Evolutionary conservation across 2,329 filamentous ascomycete species (phyloP).

Genomic region (Aspergillus sp.): DNA sequence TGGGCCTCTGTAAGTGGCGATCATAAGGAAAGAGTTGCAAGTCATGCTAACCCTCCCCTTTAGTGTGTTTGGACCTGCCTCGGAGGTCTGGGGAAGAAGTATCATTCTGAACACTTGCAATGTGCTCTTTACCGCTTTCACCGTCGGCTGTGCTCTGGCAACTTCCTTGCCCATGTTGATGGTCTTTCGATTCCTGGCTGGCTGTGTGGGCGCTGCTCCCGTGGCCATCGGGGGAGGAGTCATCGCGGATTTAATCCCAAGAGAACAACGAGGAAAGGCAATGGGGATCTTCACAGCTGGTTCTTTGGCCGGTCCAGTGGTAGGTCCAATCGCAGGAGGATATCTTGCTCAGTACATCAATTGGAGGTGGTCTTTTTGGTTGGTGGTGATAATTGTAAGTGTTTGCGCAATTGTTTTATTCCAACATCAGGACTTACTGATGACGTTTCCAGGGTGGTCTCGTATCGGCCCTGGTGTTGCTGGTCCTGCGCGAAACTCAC

Average conservation of each 20-base stretch:
- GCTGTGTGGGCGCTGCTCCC: conserved; percentile 29
- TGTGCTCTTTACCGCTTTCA: conserved; percentile 48
- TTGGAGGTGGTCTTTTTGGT: conserved; percentile 44
- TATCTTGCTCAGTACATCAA: conserved; percentile 21
- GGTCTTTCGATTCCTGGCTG: conserved; percentile 56
- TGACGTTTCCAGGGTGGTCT: conserved; percentile 9
- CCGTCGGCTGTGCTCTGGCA: conserved; percentile 51
- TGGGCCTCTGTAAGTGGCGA: background rate
- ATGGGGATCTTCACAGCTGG: conserved; percentile 38
- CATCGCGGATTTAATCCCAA: conserved; percentile 38
- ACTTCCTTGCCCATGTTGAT: conserved; percentile 52
- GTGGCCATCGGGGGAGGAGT: conserved; percentile 40
- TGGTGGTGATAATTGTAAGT: conserved; percentile 30
- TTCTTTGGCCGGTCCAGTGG: conserved; percentile 24
- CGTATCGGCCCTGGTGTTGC: background rate
- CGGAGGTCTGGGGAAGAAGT: background rate
- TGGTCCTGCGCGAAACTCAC: background rate
- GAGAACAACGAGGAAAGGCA: conserved; percentile 18
- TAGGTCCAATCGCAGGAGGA: conserved; percentile 32
- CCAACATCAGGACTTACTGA: background rate
- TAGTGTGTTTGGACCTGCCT: background rate
- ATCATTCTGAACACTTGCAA: background rate
- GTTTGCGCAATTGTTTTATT: background rate
- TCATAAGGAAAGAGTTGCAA: background rate
- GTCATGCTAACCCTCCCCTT: background rate